phyloP scores from a whole-genome alignment of 257 asterid genomes.

The Orobanche coerulescens region DNA sequence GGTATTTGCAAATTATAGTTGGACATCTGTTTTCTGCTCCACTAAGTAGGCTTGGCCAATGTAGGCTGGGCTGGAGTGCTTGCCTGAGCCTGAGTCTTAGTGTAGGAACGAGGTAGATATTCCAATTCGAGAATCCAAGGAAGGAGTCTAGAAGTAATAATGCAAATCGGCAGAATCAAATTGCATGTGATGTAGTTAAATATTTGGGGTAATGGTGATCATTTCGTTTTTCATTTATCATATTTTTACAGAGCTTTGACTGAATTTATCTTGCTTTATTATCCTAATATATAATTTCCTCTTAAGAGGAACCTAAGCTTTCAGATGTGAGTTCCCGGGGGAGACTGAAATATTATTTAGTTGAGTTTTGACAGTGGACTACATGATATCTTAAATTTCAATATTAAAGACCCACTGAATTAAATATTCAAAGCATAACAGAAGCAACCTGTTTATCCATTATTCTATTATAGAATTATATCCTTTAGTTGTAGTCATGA shows the following conservation, averaged over 20 bases:
- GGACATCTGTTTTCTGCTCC: too few relatives aligned
- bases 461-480: background rate
- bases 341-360: background rate
- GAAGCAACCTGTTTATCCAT: constrained; percentile 10
- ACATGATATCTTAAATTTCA: background rate
- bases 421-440: background rate
- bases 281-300: background rate
- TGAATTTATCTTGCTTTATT: background rate
- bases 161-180: too few relatives aligned
- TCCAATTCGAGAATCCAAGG: too few relatives aligned
- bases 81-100: too few relatives aligned
- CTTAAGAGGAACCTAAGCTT: constrained; percentile 1
- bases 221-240: background rate
- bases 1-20: too few relatives aligned
- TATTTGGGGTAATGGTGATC: background rate
- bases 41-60: background rate
- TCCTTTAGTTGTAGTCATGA: background rate
- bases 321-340: background rate
- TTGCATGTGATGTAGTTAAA: too few relatives aligned
- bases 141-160: background rate
- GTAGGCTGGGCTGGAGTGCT: too few relatives aligned
- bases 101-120: too few relatives aligned
- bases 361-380: background rate
- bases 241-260: constrained; percentile 4
- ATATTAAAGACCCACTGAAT: background rate